A percentile compares a stretch with the other conserved stretches of the same genome.
These are phyloP conservation scores for Blastobotrys chiropterorum DNA, from an alignment of 805 yeast genomes.

Conservation along the genomic window DNA sequence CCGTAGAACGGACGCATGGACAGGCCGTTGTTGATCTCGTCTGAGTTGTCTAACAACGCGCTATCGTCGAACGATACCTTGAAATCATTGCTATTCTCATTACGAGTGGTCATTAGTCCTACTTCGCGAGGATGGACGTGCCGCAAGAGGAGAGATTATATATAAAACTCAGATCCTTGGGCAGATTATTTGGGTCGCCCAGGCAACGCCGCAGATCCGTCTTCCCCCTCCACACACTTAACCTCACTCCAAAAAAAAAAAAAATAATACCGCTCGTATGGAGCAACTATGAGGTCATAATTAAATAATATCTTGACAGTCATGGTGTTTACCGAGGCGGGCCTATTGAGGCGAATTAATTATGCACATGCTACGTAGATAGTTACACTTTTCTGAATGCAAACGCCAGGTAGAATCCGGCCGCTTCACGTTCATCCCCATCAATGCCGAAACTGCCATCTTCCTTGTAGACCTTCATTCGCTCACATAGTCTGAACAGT, in stretches of 20 bases:
- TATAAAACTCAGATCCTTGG: not conserved
- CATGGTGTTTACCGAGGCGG: no score
- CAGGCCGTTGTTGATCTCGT: not conserved
- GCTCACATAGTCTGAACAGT: slow-evolving; percentile 24
- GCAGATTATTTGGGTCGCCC: not conserved
- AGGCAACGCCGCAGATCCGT: not conserved
- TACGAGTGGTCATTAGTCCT: not conserved
- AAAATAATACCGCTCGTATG: not conserved
- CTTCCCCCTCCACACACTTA: no score
- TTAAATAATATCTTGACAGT: no score
- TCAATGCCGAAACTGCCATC: slow-evolving; percentile 84
- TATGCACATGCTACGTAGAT: not conserved
- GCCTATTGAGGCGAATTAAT: no score
- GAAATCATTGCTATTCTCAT: slow-evolving; percentile 6
- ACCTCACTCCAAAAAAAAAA: not conserved
- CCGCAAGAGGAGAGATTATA: not conserved
- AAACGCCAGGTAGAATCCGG: slow-evolving; percentile 79
- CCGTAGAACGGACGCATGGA: slow-evolving; percentile 15
- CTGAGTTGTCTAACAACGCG: slow-evolving; percentile 5
- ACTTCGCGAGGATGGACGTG: not conserved
- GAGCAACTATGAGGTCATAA: no score
- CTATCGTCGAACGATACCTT: slow-evolving; percentile 12
- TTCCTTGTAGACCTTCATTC: slow-evolving; percentile 48
- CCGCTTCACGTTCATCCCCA: slow-evolving; percentile 83
- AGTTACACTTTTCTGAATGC: slow-evolving; percentile 47